Percentiles rank a stretch among this genome's conserved stretches.
Evolutionary conservation across 371 early-diverging fungal genomes (phyloP).

Genomic region (Mortierella sp.): DNA sequence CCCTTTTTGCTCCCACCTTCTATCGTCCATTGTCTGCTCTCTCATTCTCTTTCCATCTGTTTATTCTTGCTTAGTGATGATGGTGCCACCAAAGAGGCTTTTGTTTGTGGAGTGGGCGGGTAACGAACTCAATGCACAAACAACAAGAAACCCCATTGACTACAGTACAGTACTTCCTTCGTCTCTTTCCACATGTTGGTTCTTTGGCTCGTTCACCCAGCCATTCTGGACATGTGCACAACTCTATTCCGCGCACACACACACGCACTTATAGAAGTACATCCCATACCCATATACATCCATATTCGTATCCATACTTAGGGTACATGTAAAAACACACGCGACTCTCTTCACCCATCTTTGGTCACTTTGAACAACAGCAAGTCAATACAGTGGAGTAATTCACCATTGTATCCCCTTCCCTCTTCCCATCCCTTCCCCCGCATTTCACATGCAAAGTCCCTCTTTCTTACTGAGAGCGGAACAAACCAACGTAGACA

Average conservation of each 20-base stretch:
- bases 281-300: no score
- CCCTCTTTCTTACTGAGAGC: not conserved
- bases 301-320: no score
- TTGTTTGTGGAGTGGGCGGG: constrained; percentile 7
- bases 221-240: not conserved
- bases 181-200: not conserved
- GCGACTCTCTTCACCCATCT: not conserved
- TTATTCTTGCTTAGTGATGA: constrained; percentile 1
- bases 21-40: not conserved
- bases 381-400: not conserved
- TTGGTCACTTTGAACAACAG: not conserved
- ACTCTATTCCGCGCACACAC: constrained; percentile 4
- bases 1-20: not conserved
- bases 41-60: not conserved
- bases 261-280: not conserved
- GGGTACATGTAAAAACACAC: not conserved
- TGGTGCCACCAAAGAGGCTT: not conserved
- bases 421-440: not conserved
- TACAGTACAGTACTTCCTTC: not conserved
- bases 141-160: not conserved
- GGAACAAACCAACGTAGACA: not conserved
- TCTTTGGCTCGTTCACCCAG: not conserved
- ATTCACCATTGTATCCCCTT: not conserved
- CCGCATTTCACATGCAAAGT: not conserved
- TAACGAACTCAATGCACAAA: not conserved